Base-by-base conservation (phyloP, 139 green algal species). In the Chlamydomonas schloesseri region DNA sequence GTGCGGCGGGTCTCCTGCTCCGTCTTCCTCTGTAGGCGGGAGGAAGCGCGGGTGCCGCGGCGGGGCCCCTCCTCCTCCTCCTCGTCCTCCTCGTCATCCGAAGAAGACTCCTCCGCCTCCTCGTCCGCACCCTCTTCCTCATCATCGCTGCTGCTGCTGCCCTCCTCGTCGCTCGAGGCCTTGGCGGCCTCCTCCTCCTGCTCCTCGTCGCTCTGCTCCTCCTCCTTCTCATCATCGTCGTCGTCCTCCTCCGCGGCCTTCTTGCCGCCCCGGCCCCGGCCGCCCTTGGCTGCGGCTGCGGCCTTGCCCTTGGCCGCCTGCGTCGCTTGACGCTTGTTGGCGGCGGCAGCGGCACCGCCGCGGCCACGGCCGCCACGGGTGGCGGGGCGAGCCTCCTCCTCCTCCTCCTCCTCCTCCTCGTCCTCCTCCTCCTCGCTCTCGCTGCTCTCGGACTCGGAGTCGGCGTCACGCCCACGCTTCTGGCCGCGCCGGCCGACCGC, bases 361-460 rank as follows among this genome's bases (percentile, higher is more conserved):
- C 42, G 42, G 42, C 42, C 42, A 8, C 42, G 42, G 42, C 31
- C 17, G 2, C 65, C 37, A 8, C 29, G 60, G 1, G 2, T 33
- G 21, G 31, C 64, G 8, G 42, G 24, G 23, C 24, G 13, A 24
- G 23, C 3, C 1, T 58, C 23, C 71, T 34, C 23, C 71, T 17
- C 71, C 37, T 60, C 71, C 36, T 76, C 47, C 64, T 84, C 62
- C 33, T 64, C 65, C 36, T 84, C 46, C 18, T 75, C 65, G 8
- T 73, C 46, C 28, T 73, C 65, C 0, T 73, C 65, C 1, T 65
- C 75, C 6, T 83, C 77, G 11, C 4, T 28, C 0, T 17, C 26
- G 29, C 42, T 73, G 64, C 76, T 29, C 36, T 58, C 24, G 15
- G 33, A 17, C 33, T 47, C 33, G 4, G 17, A 26, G n/a, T 24